A percentile compares a stretch with the other conserved stretches of the same genome.
phyloP scores from a whole-genome alignment of 352 stramenopile genomes.

The Phytophthora fragariae region DNA sequence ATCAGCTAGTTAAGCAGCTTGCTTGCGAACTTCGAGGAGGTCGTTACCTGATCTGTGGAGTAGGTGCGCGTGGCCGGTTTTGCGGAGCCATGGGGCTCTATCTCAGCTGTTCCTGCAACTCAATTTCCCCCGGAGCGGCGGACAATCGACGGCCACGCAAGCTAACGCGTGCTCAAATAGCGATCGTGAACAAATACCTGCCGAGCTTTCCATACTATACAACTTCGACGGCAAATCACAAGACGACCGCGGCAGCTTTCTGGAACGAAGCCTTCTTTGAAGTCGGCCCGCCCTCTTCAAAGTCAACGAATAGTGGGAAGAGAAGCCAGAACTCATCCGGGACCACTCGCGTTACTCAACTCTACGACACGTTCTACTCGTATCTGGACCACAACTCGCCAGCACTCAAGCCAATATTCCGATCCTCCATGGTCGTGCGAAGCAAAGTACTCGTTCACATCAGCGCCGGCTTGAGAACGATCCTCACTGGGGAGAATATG shows the following conservation, averaged over 20 bases:
- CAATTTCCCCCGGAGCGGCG: conserved; percentile 5
- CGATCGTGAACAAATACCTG: conserved; percentile 46
- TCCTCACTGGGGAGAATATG: conserved; percentile 59
- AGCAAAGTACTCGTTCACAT: conserved; percentile 93
- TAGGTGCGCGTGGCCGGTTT: neutral
- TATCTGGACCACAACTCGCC: conserved; percentile 57
- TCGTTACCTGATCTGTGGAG: neutral
- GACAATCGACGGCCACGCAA: conserved; percentile 26
- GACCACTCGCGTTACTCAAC: conserved; percentile 32
- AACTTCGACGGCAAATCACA: conserved; percentile 44
- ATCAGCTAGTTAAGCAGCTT: neutral
- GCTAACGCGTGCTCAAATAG: conserved; percentile 39
- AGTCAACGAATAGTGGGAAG: conserved; percentile 25
- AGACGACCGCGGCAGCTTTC: conserved; percentile 39
- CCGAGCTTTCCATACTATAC: conserved; percentile 50
- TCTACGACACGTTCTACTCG: conserved; percentile 61
- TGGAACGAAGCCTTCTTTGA: conserved; percentile 56
- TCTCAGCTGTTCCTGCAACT: conserved; percentile 33
- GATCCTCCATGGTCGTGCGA: conserved; percentile 58
- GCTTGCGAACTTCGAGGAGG: neutral
- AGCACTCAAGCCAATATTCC: conserved; percentile 56
- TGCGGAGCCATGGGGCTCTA: conserved; percentile 23
- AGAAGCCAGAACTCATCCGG: conserved; percentile 27
- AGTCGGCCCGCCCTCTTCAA: conserved; percentile 10
- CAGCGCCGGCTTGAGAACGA: conserved; percentile 56